These are phyloP conservation scores for Endoconidiophora laricicola DNA, from an alignment of 2,329 filamentous ascomycete genomes.

Conservation along the genomic window DNA sequence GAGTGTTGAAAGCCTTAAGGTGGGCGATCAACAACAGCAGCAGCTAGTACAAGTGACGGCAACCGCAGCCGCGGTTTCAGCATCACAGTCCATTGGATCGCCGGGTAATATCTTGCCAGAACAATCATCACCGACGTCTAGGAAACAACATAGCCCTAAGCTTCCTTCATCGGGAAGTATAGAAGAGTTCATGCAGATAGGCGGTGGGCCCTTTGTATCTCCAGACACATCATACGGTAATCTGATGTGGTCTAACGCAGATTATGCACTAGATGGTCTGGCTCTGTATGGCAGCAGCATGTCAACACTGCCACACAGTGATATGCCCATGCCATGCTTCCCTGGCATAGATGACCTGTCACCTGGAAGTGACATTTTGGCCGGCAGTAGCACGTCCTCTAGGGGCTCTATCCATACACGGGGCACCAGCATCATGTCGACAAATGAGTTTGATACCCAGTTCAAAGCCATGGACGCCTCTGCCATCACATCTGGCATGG, in stretches of 20 bases:
- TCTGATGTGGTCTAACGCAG: constrained; percentile 25
- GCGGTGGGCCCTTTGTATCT: constrained; percentile 20
- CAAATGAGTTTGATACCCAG: constrained; percentile 21
- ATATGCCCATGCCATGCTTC: constrained; percentile 23
- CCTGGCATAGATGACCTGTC: constrained; percentile 26
- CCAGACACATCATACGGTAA: constrained; percentile 27
- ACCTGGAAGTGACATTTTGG: constrained; percentile 26
- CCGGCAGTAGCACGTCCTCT: constrained; percentile 20
- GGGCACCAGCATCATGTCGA: constrained; percentile 31
- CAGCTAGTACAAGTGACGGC: background rate
- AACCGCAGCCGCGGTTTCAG: background rate
- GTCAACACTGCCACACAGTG: constrained; percentile 20
- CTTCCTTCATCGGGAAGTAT: constrained; percentile 14
- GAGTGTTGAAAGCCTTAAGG: constrained; percentile 20
- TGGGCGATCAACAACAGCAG: constrained; percentile 2
- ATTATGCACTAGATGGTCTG: constrained; percentile 28
- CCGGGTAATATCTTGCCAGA: background rate
- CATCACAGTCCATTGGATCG: background rate
- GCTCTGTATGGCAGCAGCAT: constrained; percentile 19
- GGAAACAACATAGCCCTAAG: constrained; percentile 17
- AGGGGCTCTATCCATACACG: constrained; percentile 29
- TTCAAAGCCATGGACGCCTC: constrained; percentile 20
- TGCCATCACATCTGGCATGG: constrained; percentile 13
- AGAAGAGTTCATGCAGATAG: constrained; percentile 27
- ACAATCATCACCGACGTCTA: constrained; percentile 22